Evolutionary conservation across 2,329 filamentous ascomycete genomes (phyloP).

Genomic region (Fusarium brachygibbosum): DNA sequence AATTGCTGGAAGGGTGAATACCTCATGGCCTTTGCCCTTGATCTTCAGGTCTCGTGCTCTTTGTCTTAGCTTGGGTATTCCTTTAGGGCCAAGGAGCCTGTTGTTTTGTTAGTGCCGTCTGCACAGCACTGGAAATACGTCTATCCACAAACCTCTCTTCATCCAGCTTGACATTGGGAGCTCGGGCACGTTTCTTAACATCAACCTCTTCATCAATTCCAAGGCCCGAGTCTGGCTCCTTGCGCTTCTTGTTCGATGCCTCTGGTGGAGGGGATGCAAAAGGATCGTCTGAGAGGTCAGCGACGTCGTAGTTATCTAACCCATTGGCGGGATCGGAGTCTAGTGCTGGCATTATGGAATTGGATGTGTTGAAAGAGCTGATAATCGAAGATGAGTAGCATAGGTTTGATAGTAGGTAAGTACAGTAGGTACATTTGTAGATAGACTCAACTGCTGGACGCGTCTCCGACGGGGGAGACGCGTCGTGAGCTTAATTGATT

Average conservation of each 20-base stretch:
- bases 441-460: slow-evolving; percentile 24
- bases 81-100: slow-evolving; percentile 84
- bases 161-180: slow-evolving; percentile 86
- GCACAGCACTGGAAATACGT: not conserved
- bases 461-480: slow-evolving; percentile 37
- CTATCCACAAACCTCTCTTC: slow-evolving; percentile 71
- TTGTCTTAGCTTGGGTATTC: slow-evolving; percentile 84
- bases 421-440: not conserved
- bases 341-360: slow-evolving; percentile 38
- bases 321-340: slow-evolving; percentile 56
- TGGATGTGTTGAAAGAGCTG: not conserved
- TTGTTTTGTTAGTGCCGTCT: not conserved
- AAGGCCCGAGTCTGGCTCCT: slow-evolving; percentile 66
- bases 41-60: slow-evolving; percentile 80
- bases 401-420: too few species aligned
- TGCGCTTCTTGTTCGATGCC: slow-evolving; percentile 61
- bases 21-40: slow-evolving; percentile 95
- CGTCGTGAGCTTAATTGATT: slow-evolving; percentile 48
- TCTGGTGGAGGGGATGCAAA: slow-evolving; percentile 63
- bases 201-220: slow-evolving; percentile 91
- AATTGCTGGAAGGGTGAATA: slow-evolving; percentile 52
- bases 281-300: slow-evolving; percentile 63
- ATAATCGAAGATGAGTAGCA: too few species aligned
- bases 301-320: slow-evolving; percentile 82
- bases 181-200: slow-evolving; percentile 79